phyloP scores from a whole-genome alignment of 495 filamentous ascomycete genomes.

The Annulohypoxylon stygium region DNA sequence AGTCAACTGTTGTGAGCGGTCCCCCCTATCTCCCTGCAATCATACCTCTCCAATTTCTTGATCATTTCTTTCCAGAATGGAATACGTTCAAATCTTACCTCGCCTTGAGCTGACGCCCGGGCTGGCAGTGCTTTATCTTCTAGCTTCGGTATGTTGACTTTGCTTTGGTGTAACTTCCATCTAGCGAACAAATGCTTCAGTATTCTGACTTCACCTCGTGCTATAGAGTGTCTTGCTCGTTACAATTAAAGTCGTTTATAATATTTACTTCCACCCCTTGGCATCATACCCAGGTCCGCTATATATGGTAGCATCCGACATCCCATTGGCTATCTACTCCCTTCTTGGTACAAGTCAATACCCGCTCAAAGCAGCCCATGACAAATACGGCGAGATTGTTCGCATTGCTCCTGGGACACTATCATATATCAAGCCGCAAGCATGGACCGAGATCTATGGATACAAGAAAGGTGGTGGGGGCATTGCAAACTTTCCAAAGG shows the following conservation, averaged over 20 bases:
- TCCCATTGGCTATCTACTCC: background rate
- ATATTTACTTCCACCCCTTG: slow-evolving; percentile 2
- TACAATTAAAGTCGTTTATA: background rate
- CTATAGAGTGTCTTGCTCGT: background rate
- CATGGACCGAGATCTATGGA: background rate
- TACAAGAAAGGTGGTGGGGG: background rate
- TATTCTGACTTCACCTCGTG: background rate
- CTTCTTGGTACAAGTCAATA: background rate
- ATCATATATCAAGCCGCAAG: background rate
- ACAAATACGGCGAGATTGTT: slow-evolving; percentile 1
- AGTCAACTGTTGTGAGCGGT: too few species aligned
- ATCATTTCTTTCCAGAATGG: background rate
- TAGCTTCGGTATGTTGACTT: background rate
- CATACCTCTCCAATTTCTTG: too few species aligned
- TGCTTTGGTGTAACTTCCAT: background rate
- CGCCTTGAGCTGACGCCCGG: background rate
- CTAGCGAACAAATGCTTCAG: background rate
- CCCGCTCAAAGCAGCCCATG: background rate
- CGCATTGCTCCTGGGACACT: background rate
- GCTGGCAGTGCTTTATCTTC: background rate
- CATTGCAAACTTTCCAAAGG: background rate
- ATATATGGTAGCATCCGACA: background rate
- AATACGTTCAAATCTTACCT: background rate
- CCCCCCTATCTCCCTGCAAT: too few species aligned
- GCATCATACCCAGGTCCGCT: slow-evolving; percentile 5